Conservation (phyloP, 148 eudicot species). For the Bassia scoparia region DNA sequence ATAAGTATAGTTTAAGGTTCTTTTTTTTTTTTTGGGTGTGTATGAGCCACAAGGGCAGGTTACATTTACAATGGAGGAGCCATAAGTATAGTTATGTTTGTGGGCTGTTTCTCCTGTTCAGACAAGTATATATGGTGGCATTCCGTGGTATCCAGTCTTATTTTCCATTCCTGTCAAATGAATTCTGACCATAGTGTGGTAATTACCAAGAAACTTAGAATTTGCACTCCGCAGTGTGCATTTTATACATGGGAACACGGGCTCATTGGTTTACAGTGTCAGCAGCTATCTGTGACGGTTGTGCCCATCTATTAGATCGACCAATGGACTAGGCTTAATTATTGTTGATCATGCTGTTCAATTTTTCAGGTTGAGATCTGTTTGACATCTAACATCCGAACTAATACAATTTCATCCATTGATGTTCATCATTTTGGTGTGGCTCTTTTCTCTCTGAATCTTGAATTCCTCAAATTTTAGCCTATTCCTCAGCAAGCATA, state of each 20-base stretch:
- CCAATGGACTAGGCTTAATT: background rate
- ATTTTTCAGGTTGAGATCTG: conserved; percentile 89
- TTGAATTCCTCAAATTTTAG: background rate
- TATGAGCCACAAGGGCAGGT: too few relatives aligned
- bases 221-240: background rate
- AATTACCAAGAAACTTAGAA: background rate
- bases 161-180: background rate
- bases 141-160: background rate
- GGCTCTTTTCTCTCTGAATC: conserved; percentile 19
- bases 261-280: background rate
- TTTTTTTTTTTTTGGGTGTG: too few relatives aligned
- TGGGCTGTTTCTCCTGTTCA: background rate
- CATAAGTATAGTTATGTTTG: too few relatives aligned
- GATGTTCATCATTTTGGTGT: conserved; percentile 95
- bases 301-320: background rate
- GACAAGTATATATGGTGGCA: background rate
- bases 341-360: conserved; percentile 6
- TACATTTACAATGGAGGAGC: too few relatives aligned
- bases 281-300: too few relatives aligned
- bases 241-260: background rate
- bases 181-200: background rate
- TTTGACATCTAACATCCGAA: conserved; percentile 88
- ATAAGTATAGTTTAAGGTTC: too few relatives aligned
- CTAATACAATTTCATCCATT: conserved; percentile 65
- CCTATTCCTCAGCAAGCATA: background rate